phyloP scores from a whole-genome alignment of 805 yeast genomes.

The Wickerhamomyces sydowiorum region DNA sequence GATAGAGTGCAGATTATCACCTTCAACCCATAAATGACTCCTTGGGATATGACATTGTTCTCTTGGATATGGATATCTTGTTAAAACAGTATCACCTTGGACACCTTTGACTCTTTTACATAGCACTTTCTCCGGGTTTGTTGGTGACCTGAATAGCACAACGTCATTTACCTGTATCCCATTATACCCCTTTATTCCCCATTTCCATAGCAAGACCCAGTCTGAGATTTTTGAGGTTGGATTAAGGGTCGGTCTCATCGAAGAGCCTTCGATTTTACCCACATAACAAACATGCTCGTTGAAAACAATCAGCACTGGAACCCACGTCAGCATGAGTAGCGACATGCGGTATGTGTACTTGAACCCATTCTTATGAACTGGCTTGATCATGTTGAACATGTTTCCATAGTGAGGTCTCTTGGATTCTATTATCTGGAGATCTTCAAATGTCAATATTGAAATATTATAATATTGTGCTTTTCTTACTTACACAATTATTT shows the following conservation, averaged over 20 bases:
- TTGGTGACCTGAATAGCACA: conserved; percentile 71
- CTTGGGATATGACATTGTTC: conserved; percentile 58
- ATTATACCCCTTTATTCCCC: conserved; percentile 40
- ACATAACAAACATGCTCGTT: conserved; percentile 69
- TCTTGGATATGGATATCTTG: conserved; percentile 66
- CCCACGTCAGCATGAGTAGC: conserved; percentile 53
- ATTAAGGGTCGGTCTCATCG: conserved; percentile 88
- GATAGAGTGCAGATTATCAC: conserved; percentile 79
- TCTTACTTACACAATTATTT: too few species aligned
- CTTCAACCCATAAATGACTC: conserved; percentile 91
- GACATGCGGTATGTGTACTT: conserved; percentile 25
- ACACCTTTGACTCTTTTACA: conserved; percentile 76
- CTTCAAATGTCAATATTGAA: too few species aligned
- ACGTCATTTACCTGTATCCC: conserved; percentile 61
- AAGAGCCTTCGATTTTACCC: conserved; percentile 69
- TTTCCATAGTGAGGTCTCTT: neutral
- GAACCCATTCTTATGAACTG: conserved; percentile 5
- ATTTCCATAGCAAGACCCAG: conserved; percentile 67
- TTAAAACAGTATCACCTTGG: conserved; percentile 62
- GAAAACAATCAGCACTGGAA: conserved; percentile 69
- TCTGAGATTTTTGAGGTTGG: conserved; percentile 50
- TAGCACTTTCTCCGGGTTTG: conserved; percentile 68
- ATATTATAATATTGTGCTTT: too few species aligned
- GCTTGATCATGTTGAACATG: neutral
- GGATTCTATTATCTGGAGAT: neutral